phyloP scores from a whole-genome alignment of 805 yeast genomes.

The Metschnikowia kunwiensis region DNA sequence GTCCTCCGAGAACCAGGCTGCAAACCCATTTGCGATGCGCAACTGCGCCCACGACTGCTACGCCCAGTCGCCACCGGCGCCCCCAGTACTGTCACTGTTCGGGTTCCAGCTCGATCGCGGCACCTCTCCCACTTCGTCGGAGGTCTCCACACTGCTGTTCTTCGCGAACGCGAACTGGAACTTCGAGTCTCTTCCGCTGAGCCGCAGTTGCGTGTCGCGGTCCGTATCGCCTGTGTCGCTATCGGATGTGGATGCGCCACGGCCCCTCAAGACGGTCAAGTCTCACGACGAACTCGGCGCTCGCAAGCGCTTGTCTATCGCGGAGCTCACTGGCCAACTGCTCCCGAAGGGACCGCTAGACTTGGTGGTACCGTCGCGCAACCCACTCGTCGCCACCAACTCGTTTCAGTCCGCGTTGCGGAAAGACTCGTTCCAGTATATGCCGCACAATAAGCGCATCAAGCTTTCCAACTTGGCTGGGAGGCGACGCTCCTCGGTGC shows the following conservation, averaged over 20 bases:
- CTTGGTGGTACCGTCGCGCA: slow-evolving; percentile 38
- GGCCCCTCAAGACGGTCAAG: slow-evolving; percentile 5
- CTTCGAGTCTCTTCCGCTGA: slow-evolving; percentile 12
- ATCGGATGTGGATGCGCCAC: slow-evolving; percentile 12
- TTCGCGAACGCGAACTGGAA: slow-evolving; percentile 23
- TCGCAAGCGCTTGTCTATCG: slow-evolving; percentile 16
- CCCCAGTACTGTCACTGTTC: neutral
- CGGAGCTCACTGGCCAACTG: slow-evolving; percentile 8
- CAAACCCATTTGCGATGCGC: slow-evolving; percentile 1
- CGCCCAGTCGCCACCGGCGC: slow-evolving; percentile 1
- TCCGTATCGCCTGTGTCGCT: slow-evolving; percentile 20
- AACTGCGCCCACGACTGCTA: slow-evolving; percentile 1
- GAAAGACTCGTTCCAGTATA: slow-evolving; percentile 45
- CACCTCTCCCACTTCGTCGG: neutral
- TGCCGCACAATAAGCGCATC: slow-evolving; percentile 53
- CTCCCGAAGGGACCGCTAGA: slow-evolving; percentile 17
- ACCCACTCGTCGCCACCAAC: slow-evolving; percentile 33
- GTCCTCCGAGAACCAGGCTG: slow-evolving; percentile 1
- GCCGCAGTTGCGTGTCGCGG: slow-evolving; percentile 5
- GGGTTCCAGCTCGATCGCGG: slow-evolving; percentile 1
- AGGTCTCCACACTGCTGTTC: slow-evolving; percentile 10
- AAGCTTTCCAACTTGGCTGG: slow-evolving; percentile 45
- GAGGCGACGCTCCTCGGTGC: slow-evolving; percentile 52
- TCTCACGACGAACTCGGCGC: slow-evolving; percentile 5
- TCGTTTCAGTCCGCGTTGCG: slow-evolving; percentile 26